Evolutionary conservation across 805 yeast species (phyloP), one percentile per base, ranked within the genome.

Genomic region (Lipomyces spencermartinsiae): DNA sequence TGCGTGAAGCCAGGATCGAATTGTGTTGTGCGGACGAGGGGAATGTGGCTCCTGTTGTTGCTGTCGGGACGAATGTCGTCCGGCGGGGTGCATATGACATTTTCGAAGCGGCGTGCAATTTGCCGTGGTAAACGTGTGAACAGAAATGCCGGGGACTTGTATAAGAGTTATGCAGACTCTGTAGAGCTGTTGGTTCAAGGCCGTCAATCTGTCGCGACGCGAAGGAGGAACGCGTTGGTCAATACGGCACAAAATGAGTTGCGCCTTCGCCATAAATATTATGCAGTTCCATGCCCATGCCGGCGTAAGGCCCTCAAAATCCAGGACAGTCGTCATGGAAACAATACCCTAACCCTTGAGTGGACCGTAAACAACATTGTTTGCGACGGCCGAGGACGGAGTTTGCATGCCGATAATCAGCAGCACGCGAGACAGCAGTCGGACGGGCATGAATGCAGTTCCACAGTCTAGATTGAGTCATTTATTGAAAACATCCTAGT

Each of bases 1-100:
- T 68, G 25, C 66, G 56, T 14, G 64, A 37, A 9, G 67, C 61
- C 46, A 69, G 59, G 14, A 55, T 65, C 29, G 66, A 37, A 33
- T 67, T 68, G 62, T 67, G 51, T 19, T 63, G 70, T 3, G 64
- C 33, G 12, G 70, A 51, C 14, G 62, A 54, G 8, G 59, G 37
- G 19, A 39, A 16, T 6, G 46, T 16, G 43, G 29, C 22, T 34
- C 39, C 64, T 12, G 43, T 25, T 2, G 68, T 58, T 14, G 66
- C 34, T 31, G 66, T 61, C 1, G 72, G 71, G 7, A 69, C 55
- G 46, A 69, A 66, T 16, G 72, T 69, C 25, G 72, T 67, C 49
- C 69, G 65, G 25, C 70, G 65, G 3, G 66, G 67, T 22, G 68
- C 63, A 39, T 69, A 63, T 1, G 72, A 62, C 72, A 67, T 69